Evolutionary conservation across 192 early-diverging fungal genomes (phyloP), one percentile per base, ranked within the genome.

Genomic region (Backusella tarrabulga): DNA sequence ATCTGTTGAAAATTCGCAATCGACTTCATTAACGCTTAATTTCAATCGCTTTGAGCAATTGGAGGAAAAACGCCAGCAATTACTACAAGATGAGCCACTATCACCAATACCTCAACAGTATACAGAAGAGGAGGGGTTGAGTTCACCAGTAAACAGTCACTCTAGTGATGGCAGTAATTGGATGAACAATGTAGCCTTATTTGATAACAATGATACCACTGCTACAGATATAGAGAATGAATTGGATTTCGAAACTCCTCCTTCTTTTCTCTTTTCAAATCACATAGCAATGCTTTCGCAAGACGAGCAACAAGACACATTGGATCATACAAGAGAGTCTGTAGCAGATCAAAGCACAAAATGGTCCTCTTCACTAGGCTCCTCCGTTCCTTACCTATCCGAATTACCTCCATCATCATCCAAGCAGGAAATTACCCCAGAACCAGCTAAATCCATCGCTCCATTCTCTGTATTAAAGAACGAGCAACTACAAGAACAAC

Each of bases 41-140:
- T 70, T 70, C 34, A 23, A 70, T 38, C 68, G 68, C 0, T 70
- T 70, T 70, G 68, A 70, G 36, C 68, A 70, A 36, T 70, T 70
- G 23, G 38, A 41, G 23, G 68, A 36, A 21, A 12, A 40, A 23
- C 35, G 68, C 26, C 35, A 41, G n/a, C 34, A 23, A 12, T 41
- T 70, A 23, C 36, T 21, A 35, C 35, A 70, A 23, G 21, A 38
- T 70, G 34, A 36, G 19, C 68, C 68, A 40, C 19, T 38, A 4
- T 63, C 56, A 23, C 68, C 34, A 6, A 36, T 23, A 38, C 35
- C 35, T 11, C 35, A 70, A 12, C 34, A 41, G 0, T 40, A 70
- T 23, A 23, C 1, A 41, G 38, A 41, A 12, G 19, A 70, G 5
- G 68, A 70, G 8, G 68, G 12, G 5, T n/a, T 38, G 36, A 41